Percentiles rank a stretch among this genome's conserved stretches.
Evolutionary conservation across 202 grass and related monocot species (phyloP).

Genomic region (Elaeis oleifera): DNA sequence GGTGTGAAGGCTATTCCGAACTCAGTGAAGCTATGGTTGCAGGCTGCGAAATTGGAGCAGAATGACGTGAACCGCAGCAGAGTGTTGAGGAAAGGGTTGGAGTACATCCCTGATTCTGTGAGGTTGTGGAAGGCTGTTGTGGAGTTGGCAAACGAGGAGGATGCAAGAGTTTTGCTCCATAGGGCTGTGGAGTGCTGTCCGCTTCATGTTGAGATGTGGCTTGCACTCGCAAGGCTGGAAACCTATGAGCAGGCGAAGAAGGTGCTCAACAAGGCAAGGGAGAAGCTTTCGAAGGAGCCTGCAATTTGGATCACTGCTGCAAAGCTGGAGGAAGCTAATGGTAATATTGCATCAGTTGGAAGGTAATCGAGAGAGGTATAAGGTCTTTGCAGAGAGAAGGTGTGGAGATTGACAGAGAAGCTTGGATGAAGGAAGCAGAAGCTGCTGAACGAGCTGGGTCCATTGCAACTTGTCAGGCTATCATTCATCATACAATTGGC

Average conservation of each 20-base stretch:
- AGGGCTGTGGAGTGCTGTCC: constrained; percentile 88
- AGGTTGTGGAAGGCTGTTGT: constrained; percentile 89
- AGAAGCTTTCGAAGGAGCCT: constrained; percentile 73
- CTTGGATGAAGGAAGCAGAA: constrained; percentile 90
- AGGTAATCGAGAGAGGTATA: constrained; percentile 89
- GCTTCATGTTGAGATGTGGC: constrained; percentile 85
- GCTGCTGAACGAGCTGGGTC: constrained; percentile 74
- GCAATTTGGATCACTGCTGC: constrained; percentile 95
- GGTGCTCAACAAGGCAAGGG: constrained; percentile 82
- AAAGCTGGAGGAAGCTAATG: constrained; percentile 89
- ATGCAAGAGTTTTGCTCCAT: constrained; percentile 80
- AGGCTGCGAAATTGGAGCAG: constrained; percentile 70
- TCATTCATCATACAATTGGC: constrained; percentile 78
- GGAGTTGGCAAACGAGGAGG: constrained; percentile 79
- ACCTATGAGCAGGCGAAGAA: constrained; percentile 96
- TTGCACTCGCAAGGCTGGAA: constrained; percentile 86
- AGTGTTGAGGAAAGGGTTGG: constrained; percentile 77
- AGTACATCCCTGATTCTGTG: constrained; percentile 89
- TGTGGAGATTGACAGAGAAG: constrained; percentile 74
- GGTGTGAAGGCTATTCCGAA: constrained; percentile 85
- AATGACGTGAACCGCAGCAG: constrained; percentile 64
- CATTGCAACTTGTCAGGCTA: constrained; percentile 78
- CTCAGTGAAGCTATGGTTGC: constrained; percentile 90
- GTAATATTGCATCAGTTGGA: constrained; percentile 59
- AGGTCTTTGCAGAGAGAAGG: constrained; percentile 70